These are phyloP conservation scores for Capsella bursapastoris DNA, from an alignment of 345 rosid genomes.

Conservation along the genomic window DNA sequence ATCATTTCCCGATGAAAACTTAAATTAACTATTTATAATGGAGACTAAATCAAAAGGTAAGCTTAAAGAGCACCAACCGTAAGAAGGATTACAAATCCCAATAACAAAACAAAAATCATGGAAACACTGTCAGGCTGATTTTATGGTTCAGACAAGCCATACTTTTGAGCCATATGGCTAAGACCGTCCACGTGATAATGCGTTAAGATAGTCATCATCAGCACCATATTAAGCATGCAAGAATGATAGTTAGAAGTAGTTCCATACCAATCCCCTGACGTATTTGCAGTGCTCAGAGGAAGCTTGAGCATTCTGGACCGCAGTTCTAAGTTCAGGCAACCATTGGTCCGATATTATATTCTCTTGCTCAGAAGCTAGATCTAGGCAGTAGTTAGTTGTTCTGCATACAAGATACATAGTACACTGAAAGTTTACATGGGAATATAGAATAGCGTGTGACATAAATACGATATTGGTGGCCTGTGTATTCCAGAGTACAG, in stretches of 20 bases:
- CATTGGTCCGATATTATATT: conserved; percentile 70
- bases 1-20: neutral
- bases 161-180: neutral
- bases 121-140: neutral
- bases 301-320: conserved; percentile 71
- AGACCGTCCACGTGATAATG: neutral
- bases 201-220: neutral
- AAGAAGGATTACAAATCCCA: neutral
- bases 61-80: neutral
- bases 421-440: conserved; percentile 9
- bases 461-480: neutral
- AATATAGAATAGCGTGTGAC: neutral
- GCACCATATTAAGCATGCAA: conserved; percentile 1
- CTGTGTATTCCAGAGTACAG: neutral
- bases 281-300: conserved; percentile 79
- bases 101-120: neutral
- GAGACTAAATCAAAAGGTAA: neutral
- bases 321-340: conserved; percentile 85
- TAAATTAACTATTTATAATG: neutral
- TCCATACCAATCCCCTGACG: conserved; percentile 81
- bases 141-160: conserved; percentile 1
- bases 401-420: conserved; percentile 46
- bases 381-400: conserved; percentile 78
- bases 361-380: conserved; percentile 87
- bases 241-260: neutral